Conservation (phyloP, 192 early-diverging fungal genomes). For the Umbelopsis ramanniana region DNA sequence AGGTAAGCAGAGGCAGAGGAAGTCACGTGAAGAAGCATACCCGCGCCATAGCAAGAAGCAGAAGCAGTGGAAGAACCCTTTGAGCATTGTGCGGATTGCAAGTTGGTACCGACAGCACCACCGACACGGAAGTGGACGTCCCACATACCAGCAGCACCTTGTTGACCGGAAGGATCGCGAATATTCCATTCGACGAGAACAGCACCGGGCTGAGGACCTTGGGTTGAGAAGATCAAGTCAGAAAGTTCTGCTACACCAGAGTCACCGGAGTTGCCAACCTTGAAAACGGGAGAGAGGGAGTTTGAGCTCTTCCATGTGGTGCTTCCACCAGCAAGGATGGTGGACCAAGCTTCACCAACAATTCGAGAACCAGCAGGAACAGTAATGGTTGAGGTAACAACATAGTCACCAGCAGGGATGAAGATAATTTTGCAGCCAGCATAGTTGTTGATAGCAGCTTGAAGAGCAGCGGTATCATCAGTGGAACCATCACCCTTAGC, state of each 20-base stretch:
- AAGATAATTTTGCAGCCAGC: slow-evolving; percentile 41
- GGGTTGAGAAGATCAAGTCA: slow-evolving; percentile 29
- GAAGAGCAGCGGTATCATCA: slow-evolving; percentile 48
- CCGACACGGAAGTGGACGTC: slow-evolving; percentile 49
- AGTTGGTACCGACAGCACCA: slow-evolving; percentile 37
- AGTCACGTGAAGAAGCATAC: slow-evolving; percentile 39
- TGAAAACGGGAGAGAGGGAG: slow-evolving; percentile 38
- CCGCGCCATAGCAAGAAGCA: slow-evolving; percentile 32
- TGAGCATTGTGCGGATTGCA: slow-evolving; percentile 30
- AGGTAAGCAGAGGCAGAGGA: slow-evolving; percentile 40
- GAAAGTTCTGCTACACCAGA: slow-evolving; percentile 44
- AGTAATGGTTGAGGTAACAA: slow-evolving; percentile 37
- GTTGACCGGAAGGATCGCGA: neutral
- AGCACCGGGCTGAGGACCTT: slow-evolving; percentile 42
- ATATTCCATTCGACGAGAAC: slow-evolving; percentile 50
- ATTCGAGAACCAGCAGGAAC: slow-evolving; percentile 41
- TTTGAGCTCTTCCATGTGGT: slow-evolving; percentile 25
- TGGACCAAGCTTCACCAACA: slow-evolving; percentile 47
- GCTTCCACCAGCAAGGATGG: slow-evolving; percentile 39
- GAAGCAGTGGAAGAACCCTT: slow-evolving; percentile 19
- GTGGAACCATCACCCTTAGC: slow-evolving; percentile 51
- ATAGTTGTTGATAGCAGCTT: slow-evolving; percentile 30
- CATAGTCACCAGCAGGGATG: slow-evolving; percentile 43
- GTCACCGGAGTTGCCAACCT: slow-evolving; percentile 46
- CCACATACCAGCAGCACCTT: slow-evolving; percentile 47